These are phyloP conservation scores for Nymphaea colorata DNA, from an alignment of 164 flowering plant genomes.

Conservation along the genomic window DNA sequence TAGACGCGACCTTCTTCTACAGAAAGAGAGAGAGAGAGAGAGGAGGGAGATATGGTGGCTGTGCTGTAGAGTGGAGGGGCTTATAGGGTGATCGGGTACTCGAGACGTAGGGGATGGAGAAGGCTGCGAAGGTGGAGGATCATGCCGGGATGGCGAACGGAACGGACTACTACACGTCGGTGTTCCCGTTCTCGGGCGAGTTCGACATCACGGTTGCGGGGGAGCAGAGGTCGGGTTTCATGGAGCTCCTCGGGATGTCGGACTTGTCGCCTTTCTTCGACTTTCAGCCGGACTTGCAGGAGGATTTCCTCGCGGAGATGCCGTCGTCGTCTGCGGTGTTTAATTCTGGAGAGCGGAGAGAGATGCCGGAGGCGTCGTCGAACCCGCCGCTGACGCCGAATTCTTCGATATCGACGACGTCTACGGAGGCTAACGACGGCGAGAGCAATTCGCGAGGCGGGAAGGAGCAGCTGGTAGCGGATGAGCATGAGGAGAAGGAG, in stretches of 20 bases:
- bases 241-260: slow-evolving; percentile 45
- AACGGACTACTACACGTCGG: neutral
- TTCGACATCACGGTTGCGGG: slow-evolving; percentile 23
- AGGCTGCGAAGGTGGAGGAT: slow-evolving; percentile 5
- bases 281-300: slow-evolving; percentile 7
- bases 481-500: slow-evolving; percentile 17
- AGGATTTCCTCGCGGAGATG: neutral
- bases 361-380: neutral
- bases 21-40: too few species aligned
- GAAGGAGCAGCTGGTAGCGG: slow-evolving; percentile 12
- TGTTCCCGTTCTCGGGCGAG: slow-evolving; percentile 15
- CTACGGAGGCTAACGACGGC: slow-evolving; percentile 41
- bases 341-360: neutral
- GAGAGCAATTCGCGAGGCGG: slow-evolving; percentile 14
- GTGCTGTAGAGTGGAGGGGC: too few species aligned
- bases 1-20: too few species aligned
- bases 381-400: slow-evolving; percentile 63
- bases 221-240: slow-evolving; percentile 18
- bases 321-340: neutral
- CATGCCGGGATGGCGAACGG: too few species aligned
- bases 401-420: slow-evolving; percentile 65
- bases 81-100: too few species aligned
- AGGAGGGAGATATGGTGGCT: too few species aligned
- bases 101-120: slow-evolving; percentile 22
- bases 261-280: slow-evolving; percentile 37